Evolutionary conservation across 139 green algal genomes (phyloP), one percentile per base, ranked within the genome.

Genomic region (Tetradesmus obliquus): DNA sequence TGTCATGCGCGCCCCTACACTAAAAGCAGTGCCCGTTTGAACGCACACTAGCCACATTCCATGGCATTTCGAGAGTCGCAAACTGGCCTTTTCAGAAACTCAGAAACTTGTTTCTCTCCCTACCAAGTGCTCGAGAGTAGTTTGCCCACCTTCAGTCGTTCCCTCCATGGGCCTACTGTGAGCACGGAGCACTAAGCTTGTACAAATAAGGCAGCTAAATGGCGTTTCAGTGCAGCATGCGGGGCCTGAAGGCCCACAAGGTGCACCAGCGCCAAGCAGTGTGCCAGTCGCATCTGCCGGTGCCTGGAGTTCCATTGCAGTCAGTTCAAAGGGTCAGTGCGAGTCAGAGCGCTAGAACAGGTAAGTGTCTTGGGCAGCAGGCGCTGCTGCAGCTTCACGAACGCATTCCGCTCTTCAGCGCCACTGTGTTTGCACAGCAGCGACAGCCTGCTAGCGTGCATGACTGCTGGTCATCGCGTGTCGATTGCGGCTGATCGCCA

Each of bases 1-100:
- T 76, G 66, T 76, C 66, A 76, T 76, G 66, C 66, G 66, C 66
- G 66, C 5, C 66, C 66, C 66, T 76, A 76, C n/a, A 76, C 66
- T 76, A 76, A 76, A 76, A 76, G 66, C 66, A 76, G 66, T 76
- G 66, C 66, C 60, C 66, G 66, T 76, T 76, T 76, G 66, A 76
- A 76, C 15, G 66, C 60, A 76, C 66, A 3, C 2, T 24, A 24
- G 66, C 66, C 15, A 24, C 15, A 76, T n/a, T 6, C 15, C 15
- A 45, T 45, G 32, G 32, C 32, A 45, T 45, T 45, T 45, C 32
- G 32, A 45, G 32, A 45, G 32, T 66, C 57, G 57, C 8, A 13
- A 15, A 19, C 60, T 22, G 2, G 60, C 60, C 15, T 71, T 13
- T 10, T 20, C 60, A 20, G 9, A 71, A 71, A 19, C 8, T 4